Conservation (phyloP, 805 yeast species). For the Kuraishia ogatae region DNA sequence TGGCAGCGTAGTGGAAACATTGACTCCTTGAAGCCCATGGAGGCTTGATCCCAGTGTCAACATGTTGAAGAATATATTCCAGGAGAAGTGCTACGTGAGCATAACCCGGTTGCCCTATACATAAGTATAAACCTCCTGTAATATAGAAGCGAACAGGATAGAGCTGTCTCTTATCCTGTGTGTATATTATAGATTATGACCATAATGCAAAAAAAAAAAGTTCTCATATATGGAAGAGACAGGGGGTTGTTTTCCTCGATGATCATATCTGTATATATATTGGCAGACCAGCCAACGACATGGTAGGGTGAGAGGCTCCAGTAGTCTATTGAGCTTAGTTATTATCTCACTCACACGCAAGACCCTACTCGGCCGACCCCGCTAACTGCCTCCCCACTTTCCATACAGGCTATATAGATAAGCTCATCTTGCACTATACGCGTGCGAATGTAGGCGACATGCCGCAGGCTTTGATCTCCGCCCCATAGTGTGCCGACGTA, state of each 20-base stretch:
- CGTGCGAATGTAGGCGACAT: background rate
- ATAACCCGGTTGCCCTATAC: too few relatives aligned
- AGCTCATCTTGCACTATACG: background rate
- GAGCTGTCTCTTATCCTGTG: too few relatives aligned
- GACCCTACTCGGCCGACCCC: background rate
- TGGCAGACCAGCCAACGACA: too few relatives aligned
- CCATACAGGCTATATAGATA: background rate
- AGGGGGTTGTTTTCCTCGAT: too few relatives aligned
- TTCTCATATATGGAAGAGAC: too few relatives aligned
- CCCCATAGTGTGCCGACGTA: background rate
- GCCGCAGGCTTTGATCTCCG: background rate
- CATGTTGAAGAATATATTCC: background rate
- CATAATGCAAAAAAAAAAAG: background rate
- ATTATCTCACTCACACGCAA: background rate
- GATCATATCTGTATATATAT: background rate
- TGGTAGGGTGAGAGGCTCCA: too few relatives aligned
- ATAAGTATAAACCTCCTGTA: too few relatives aligned
- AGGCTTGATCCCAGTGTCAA: background rate
- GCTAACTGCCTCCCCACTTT: background rate
- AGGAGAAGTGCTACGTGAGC: too few relatives aligned
- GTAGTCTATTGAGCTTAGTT: background rate
- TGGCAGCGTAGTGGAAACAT: constrained; percentile 45
- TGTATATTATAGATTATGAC: background rate
- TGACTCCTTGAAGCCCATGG: constrained; percentile 37
- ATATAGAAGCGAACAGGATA: too few relatives aligned